A percentile compares a stretch with the other conserved stretches of the same genome.
Evolutionary conservation across 306 rosid species (phyloP).

Genomic region (Fragaria iinumae): DNA sequence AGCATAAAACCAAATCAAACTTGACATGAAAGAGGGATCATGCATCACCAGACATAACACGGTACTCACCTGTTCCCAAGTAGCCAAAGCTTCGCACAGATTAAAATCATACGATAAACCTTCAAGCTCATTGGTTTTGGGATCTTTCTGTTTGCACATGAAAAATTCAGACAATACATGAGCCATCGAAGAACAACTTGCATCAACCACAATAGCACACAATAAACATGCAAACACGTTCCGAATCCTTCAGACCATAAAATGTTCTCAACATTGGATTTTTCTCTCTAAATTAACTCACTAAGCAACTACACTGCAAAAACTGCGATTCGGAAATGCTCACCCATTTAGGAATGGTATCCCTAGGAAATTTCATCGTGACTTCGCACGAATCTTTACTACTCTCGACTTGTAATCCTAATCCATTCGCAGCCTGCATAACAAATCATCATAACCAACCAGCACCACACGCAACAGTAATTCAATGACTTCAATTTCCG

Average conservation of each 20-base stretch:
- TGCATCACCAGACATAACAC: slow-evolving; percentile 11
- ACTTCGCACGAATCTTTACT: slow-evolving; percentile 67
- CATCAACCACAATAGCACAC: background rate
- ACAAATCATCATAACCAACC: background rate
- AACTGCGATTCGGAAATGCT: background rate
- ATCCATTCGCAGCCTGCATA: slow-evolving; percentile 83
- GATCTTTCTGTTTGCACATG: slow-evolving; percentile 68
- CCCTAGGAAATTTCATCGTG: slow-evolving; percentile 63
- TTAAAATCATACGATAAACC: slow-evolving; percentile 76
- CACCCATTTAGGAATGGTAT: slow-evolving; percentile 97
- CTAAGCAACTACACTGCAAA: background rate
- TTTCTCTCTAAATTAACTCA: background rate
- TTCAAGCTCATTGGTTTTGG: slow-evolving; percentile 90
- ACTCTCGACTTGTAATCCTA: slow-evolving; percentile 62
- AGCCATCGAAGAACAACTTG: background rate
- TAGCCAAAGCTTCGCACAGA: slow-evolving; percentile 92
- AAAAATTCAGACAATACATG: slow-evolving; percentile 31
- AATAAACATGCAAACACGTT: background rate
- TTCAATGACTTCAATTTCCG: background rate
- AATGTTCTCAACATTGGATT: background rate
- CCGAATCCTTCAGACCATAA: background rate
- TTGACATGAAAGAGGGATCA: slow-evolving; percentile 4
- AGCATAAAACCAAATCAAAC: slow-evolving; percentile 32
- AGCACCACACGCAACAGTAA: background rate
- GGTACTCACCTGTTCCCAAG: slow-evolving; percentile 87